Base-by-base conservation (phyloP, 176 grass and related monocot genomes). In the Panicum miliaceum region DNA sequence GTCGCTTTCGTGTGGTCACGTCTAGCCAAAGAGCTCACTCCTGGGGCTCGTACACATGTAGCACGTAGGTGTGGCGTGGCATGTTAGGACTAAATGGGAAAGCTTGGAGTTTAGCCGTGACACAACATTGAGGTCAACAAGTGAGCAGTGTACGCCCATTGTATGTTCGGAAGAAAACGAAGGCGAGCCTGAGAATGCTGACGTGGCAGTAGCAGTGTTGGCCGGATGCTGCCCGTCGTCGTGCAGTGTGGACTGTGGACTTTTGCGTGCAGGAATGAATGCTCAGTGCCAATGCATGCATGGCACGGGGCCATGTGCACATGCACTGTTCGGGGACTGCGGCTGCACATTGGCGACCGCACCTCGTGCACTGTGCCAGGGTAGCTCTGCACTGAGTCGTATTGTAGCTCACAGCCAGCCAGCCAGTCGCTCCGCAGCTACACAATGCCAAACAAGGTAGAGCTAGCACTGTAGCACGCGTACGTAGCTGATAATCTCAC, bases 61-160 rank as follows among this genome's bases (percentile, higher is more conserved):
- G 18, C 23, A 71, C 80, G 78, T 84, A 78, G 36, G 68, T 14
- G 23, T 29, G 0, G 36, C 58, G 32, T 56, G 61, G 37, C 54
- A 46, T 36, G 54, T 80, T 72, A 15, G 27, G 32, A 11, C 77
- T 61, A 37, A 63, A 27, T 62, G 65, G 54, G 52, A n/a, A 69
- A 25, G 52, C n/a, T 81, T 70, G 87, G 77, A 69, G 43, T 81
- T 53, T 81, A 68, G 82, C 19, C 25, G 48, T 25, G 77, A 48
- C 45, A 73, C 8, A 20, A 35, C 56, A 4, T 47, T 26, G 18
- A 35, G 53, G 71, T 79, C 86, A 84, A 74, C 61, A 58, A 54
- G 19, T 65, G 23, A 80, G 45, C 64, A 52, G 25, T 38, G n/a
- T n/a, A n/a, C n/a, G n/a, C n/a, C n/a, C n/a, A n/a, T n/a, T n/a